phyloP scores from a whole-genome alignment of 352 stramenopile genomes.

The Phytophthora melonis region DNA sequence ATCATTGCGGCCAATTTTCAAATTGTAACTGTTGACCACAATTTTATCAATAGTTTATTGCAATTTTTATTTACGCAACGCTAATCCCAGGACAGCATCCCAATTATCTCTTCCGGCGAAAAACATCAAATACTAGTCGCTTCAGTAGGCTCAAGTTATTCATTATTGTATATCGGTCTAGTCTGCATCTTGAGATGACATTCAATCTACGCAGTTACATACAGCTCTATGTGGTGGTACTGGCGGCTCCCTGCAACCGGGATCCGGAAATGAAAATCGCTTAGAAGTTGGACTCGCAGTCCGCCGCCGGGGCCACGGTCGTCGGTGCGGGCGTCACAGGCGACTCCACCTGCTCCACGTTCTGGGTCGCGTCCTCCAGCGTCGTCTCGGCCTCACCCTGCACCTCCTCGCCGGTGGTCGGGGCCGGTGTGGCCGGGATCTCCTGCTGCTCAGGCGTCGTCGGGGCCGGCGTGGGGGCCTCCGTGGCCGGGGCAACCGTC shows the following conservation, averaged over 20 bases:
- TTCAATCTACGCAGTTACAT: constrained; percentile 36
- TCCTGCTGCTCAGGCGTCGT: background rate
- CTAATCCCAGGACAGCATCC: too few relatives aligned
- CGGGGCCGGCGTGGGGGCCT: constrained; percentile 7
- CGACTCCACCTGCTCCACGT: constrained; percentile 4
- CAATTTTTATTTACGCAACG: too few relatives aligned
- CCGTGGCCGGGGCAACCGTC: constrained; percentile 23
- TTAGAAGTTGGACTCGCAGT: constrained; percentile 40
- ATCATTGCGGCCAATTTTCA: too few relatives aligned
- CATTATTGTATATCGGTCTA: constrained; percentile 39
- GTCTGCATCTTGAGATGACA: constrained; percentile 31
- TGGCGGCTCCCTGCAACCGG: background rate
- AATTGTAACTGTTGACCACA: too few relatives aligned
- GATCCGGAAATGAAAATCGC: background rate
- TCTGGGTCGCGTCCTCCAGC: background rate
- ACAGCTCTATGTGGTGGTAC: constrained; percentile 18
- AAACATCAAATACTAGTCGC: too few relatives aligned
- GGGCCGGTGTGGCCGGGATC: too few relatives aligned
- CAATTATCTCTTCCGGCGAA: too few relatives aligned
- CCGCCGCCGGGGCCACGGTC: constrained; percentile 16
- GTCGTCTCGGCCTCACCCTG: background rate
- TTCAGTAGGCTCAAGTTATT: constrained; percentile 18
- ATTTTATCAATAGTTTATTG: too few relatives aligned
- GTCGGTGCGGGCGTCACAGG: constrained; percentile 22
- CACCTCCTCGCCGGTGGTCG: too few relatives aligned